Evolutionary conservation across 345 rosid species (phyloP).

Genomic region (Brassica juncea): DNA sequence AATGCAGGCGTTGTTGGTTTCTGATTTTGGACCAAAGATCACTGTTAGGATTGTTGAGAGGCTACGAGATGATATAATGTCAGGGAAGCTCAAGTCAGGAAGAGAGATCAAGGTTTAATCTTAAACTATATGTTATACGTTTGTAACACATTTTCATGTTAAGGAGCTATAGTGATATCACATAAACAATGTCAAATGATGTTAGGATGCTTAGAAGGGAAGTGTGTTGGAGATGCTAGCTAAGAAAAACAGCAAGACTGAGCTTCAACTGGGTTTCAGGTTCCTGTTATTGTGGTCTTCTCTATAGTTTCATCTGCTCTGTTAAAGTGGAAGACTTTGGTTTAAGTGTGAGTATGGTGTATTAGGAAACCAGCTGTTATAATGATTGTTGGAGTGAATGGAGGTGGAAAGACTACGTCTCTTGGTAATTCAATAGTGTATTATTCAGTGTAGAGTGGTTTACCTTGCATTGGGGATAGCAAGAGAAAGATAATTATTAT

Average conservation of each 20-base stretch:
- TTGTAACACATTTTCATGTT: background rate
- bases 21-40: conserved; percentile 95
- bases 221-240: conserved; percentile 70
- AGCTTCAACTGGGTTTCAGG: conserved; percentile 92
- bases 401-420: conserved; percentile 97
- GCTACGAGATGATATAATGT: conserved; percentile 71
- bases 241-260: conserved; percentile 63
- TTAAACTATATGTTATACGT: no score
- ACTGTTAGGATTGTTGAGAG: conserved; percentile 87
- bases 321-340: background rate
- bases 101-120: conserved; percentile 71
- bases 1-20: conserved; percentile 74
- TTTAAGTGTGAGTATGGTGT: conserved; percentile 30
- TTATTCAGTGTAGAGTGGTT: background rate
- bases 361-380: conserved; percentile 89
- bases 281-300: no score
- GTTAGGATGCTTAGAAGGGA: conserved; percentile 79
- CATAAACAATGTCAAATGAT: conserved; percentile 1
- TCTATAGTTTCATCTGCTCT: no score
- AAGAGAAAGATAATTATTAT: background rate
- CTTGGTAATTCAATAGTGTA: conserved; percentile 61
- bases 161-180: background rate
- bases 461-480: background rate
- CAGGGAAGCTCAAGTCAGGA: conserved; percentile 89
- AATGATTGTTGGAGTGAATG: conserved; percentile 87